Conservation (phyloP, 2,329 filamentous ascomycete genomes). For the Plenodomus tracheiphilus region DNA sequence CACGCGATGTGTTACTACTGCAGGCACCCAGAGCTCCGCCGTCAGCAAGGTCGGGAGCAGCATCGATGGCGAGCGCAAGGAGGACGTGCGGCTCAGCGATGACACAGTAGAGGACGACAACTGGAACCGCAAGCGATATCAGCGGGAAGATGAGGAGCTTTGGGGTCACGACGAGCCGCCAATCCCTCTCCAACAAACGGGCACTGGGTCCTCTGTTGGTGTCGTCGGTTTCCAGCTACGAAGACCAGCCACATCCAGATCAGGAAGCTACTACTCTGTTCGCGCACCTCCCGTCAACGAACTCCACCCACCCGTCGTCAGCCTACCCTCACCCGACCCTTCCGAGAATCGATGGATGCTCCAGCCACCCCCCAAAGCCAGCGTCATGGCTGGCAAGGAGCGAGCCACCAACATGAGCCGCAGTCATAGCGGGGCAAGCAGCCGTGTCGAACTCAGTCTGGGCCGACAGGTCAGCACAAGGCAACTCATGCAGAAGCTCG, state of each 20-base stretch:
- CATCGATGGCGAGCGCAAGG: slow-evolving; percentile 29
- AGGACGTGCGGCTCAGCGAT: slow-evolving; percentile 35
- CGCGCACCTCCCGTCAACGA: slow-evolving; percentile 78
- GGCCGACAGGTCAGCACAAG: slow-evolving; percentile 46
- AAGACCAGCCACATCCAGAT: slow-evolving; percentile 35
- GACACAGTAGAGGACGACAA: slow-evolving; percentile 50
- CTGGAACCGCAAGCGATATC: slow-evolving; percentile 79
- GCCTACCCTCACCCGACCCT: slow-evolving; percentile 68
- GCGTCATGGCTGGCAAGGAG: slow-evolving; percentile 86
- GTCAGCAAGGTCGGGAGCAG: slow-evolving; percentile 52
- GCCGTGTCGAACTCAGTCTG: slow-evolving; percentile 43
- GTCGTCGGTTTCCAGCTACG: slow-evolving; percentile 20
- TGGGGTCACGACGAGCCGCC: slow-evolving; percentile 67
- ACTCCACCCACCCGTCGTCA: slow-evolving; percentile 81
- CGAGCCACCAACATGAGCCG: slow-evolving; percentile 63
- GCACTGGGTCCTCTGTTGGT: slow-evolving; percentile 37
- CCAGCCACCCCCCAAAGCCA: slow-evolving; percentile 85
- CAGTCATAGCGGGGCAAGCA: slow-evolving; percentile 53
- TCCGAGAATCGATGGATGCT: slow-evolving; percentile 88
- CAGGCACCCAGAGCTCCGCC: slow-evolving; percentile 54
- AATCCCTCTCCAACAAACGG: slow-evolving; percentile 35
- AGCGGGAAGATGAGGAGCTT: slow-evolving; percentile 84
- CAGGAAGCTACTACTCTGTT: slow-evolving; percentile 43
- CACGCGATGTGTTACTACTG: slow-evolving; percentile 62
- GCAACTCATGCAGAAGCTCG: slow-evolving; percentile 41